These are phyloP conservation scores for Neurospora sp. DNA, from an alignment of 2,329 filamentous ascomycete species.

Conservation along the genomic window DNA sequence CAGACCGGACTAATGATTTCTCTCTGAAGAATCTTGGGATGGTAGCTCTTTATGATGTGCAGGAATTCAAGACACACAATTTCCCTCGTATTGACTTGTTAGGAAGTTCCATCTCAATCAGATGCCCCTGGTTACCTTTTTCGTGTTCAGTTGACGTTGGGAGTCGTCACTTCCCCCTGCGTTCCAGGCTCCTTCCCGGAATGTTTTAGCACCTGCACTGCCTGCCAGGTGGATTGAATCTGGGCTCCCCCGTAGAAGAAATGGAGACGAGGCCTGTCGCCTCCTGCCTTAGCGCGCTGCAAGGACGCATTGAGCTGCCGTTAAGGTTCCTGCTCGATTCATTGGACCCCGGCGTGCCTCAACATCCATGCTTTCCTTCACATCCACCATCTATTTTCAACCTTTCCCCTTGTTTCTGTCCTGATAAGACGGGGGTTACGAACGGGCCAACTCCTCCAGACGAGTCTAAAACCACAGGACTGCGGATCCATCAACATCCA, in stretches of 20 bases:
- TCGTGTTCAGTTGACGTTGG: background rate
- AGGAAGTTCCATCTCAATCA: background rate
- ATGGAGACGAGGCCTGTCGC: background rate
- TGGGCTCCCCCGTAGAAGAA: background rate
- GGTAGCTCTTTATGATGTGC: background rate
- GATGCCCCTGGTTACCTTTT: background rate
- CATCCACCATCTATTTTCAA: background rate
- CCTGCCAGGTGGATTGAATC: background rate
- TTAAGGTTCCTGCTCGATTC: background rate
- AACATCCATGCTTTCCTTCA: background rate
- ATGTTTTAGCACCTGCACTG: background rate
- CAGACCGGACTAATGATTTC: background rate
- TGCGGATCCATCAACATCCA: background rate
- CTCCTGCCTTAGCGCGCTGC: background rate
- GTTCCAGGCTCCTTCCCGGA: background rate
- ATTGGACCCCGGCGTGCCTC: background rate
- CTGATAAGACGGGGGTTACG: background rate
- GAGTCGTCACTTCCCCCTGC: background rate
- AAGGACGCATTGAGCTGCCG: background rate
- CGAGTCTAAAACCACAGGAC: background rate
- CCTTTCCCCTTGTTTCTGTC: background rate
- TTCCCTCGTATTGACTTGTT: background rate
- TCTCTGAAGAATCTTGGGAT: background rate
- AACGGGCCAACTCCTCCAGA: background rate
- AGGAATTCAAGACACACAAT: background rate